Conservation (phyloP, 2,329 filamentous ascomycete species). For the Elsinoe necatrix region DNA sequence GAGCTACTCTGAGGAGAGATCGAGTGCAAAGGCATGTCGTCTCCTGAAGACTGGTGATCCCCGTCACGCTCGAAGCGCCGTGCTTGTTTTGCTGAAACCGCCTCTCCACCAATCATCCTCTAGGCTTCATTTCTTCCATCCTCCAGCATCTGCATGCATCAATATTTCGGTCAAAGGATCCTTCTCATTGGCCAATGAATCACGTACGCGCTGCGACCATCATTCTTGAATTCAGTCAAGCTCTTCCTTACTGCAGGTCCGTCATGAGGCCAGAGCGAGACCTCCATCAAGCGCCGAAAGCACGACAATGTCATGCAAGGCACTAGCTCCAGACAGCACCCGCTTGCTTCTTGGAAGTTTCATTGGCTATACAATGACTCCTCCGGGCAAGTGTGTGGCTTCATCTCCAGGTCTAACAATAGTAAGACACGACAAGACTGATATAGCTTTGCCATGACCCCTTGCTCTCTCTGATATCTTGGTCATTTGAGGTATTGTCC, state of each 20-base stretch:
- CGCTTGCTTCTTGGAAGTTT: not conserved
- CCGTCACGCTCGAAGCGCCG: conserved; percentile 13
- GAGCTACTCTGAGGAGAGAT: not conserved
- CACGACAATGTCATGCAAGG: conserved; percentile 7
- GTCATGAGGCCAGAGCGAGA: not conserved
- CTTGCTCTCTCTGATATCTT: not conserved
- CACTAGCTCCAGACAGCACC: not conserved
- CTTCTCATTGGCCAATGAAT: not conserved
- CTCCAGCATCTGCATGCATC: not conserved
- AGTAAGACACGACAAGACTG: not conserved
- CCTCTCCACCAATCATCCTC: not conserved
- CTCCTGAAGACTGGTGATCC: not conserved
- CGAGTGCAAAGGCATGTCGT: not conserved
- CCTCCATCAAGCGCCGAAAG: not conserved
- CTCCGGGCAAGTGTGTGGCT: conserved; percentile 1
- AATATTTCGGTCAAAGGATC: not conserved
- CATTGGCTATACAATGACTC: not conserved
- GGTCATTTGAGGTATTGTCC: not conserved
- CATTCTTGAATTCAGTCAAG: not conserved
- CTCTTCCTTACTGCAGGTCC: not conserved
- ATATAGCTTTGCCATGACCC: conserved; percentile 4
- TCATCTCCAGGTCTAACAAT: conserved; percentile 1
- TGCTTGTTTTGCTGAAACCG: not conserved
- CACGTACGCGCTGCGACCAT: not conserved
- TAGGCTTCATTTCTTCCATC: not conserved